Base-by-base conservation (phyloP, 2,329 filamentous ascomycete genomes). In the Chalara sp. region DNA sequence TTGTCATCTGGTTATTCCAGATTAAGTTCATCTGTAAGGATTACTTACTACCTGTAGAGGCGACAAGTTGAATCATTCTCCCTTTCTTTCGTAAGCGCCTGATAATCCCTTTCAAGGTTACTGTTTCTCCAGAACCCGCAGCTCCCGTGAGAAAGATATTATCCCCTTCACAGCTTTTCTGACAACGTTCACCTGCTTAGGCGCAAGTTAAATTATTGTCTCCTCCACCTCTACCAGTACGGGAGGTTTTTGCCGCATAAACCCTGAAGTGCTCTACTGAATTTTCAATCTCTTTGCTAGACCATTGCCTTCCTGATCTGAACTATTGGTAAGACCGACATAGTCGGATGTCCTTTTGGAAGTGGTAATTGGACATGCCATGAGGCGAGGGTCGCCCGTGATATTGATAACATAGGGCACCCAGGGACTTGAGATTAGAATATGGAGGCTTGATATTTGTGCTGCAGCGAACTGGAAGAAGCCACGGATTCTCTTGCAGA, bases 141-240 rank as follows among this genome's bases (percentile, higher is more conserved):
- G 62, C 60, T 6, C 62, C 62, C 3, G 62, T 64, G 30, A 64
- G 53, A 29, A 63, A 63, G 8, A 63, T 59, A 13, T 63, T 63
- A 28, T 61, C 5, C 52, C 51, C 13, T 39, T n/a, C n/a, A 63
- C 6, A 5, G 60, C 62, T 45, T 63, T 43, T 30, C 55, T 11
- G 2, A 61, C 59, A 1, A 64, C 62, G 5, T 33, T 44, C 11
- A 60, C 32, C 44, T 63, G 59, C 42, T 56, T 58, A 4, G 50
- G 37, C 8, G 61, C 61, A 39, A 64, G 58, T 7, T 44, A 21
- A 6, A 61, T 29, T 4, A 44, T 10, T 28, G 47, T 42, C 28
- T 50, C 37, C 32, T 55, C 44, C 32, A 44, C 37, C 3, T 33
- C 42, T 5, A 44, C n/a, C 3, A 29, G 11, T 42, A 12, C 13